Evolutionary conservation across 306 rosid species (phyloP).

Genomic region (Carpinus viminea): DNA sequence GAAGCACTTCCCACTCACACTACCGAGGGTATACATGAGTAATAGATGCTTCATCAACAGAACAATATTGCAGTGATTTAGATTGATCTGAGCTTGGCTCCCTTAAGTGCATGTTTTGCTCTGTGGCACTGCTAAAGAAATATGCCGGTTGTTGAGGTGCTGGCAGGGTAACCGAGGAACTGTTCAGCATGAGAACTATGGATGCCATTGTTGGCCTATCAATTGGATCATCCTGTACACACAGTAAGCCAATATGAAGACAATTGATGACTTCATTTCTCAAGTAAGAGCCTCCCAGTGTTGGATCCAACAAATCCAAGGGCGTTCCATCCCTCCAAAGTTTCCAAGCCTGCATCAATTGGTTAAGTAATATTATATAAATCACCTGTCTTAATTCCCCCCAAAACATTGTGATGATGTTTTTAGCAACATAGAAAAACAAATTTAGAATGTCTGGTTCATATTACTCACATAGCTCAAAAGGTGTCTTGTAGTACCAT

Average conservation of each 20-base stretch:
- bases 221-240: constrained; percentile 25
- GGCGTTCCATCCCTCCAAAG: neutral
- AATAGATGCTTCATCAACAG: constrained; percentile 15
- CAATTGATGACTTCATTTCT: constrained; percentile 9
- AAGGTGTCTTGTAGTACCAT: neutral
- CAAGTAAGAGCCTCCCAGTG: neutral
- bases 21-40: constrained; percentile 2
- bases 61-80: neutral
- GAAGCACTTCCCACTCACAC: neutral
- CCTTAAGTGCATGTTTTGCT: neutral
- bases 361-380: too few relatives aligned
- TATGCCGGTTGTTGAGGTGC: constrained; percentile 36
- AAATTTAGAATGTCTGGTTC: neutral
- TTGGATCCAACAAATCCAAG: constrained; percentile 18
- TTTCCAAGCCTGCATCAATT: constrained; percentile 23
- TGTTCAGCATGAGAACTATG: constrained; percentile 17
- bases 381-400: too few relatives aligned
- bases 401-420: too few relatives aligned
- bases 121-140: constrained; percentile 19
- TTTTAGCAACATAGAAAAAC: too few relatives aligned
- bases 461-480: neutral
- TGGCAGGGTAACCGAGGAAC: constrained; percentile 35
- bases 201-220: constrained; percentile 23
- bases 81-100: neutral
- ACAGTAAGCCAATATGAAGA: constrained; percentile 15